Evolutionary conservation across 2,329 filamentous ascomycete species (phyloP).

Genomic region (Colletotrichum sp.): DNA sequence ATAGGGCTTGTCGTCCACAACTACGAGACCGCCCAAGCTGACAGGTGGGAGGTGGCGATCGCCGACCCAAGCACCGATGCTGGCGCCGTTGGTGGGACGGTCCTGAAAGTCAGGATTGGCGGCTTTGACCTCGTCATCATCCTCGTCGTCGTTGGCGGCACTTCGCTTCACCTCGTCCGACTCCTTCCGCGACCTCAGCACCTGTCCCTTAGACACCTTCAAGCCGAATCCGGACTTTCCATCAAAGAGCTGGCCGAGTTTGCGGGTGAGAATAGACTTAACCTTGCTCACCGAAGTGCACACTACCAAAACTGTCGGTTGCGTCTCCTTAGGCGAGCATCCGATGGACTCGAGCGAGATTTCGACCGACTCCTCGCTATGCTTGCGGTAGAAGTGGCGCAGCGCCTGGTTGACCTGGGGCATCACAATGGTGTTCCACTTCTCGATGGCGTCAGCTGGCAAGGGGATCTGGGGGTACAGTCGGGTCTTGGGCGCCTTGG

Average conservation of each 20-base stretch:
- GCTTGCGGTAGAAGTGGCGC: constrained; percentile 73
- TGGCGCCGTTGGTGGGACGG: constrained; percentile 83
- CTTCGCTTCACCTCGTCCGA: constrained; percentile 34
- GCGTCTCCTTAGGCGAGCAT: constrained; percentile 67
- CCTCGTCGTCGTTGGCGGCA: constrained; percentile 42
- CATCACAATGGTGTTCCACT: constrained; percentile 76
- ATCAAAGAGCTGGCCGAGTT: constrained; percentile 70
- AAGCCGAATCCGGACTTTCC: constrained; percentile 65
- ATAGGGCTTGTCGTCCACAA: constrained; percentile 83
- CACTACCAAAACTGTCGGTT: constrained; percentile 77
- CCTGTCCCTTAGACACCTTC: constrained; percentile 74
- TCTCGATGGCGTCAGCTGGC: constrained; percentile 66
- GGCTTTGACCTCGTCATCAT: constrained; percentile 44
- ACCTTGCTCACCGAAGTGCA: constrained; percentile 79
- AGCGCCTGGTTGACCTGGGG: constrained; percentile 76
- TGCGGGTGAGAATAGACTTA: constrained; percentile 72
- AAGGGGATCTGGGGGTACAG: constrained; percentile 66
- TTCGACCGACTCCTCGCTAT: constrained; percentile 74
- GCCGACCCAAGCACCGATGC: constrained; percentile 88
- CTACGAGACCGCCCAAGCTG: constrained; percentile 85
- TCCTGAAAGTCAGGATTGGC: constrained; percentile 81
- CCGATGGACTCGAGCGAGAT: constrained; percentile 80
- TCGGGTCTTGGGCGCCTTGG: constrained; percentile 48
- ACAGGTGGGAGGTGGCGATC: constrained; percentile 88
- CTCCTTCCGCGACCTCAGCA: constrained; percentile 64